Conservation (phyloP, 2,329 filamentous ascomycete genomes). For the Verticillium nubilum region DNA sequence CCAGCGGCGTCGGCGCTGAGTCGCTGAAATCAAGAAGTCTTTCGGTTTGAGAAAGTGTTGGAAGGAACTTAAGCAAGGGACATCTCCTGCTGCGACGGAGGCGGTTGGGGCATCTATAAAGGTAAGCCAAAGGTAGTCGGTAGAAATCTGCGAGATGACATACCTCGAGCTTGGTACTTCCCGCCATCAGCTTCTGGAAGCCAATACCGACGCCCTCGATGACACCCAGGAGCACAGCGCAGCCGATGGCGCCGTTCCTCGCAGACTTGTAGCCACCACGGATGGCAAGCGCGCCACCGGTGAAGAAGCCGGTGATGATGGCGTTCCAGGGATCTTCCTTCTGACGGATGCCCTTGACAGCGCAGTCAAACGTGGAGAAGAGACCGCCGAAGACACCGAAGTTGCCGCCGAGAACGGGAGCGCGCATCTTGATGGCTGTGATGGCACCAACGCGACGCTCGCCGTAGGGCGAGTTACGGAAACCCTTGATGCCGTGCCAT, state of each 20-base stretch:
- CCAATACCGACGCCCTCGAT: constrained; percentile 97
- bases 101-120: constrained; percentile 22
- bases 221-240: constrained; percentile 86
- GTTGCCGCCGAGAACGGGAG: constrained; percentile 93
- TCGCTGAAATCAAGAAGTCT: neutral
- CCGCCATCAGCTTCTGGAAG: constrained; percentile 90
- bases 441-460: constrained; percentile 93
- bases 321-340: constrained; percentile 99
- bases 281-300: constrained; percentile 84
- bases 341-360: constrained; percentile 86
- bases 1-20: neutral
- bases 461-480: constrained; percentile 83
- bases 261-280: constrained; percentile 89
- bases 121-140: constrained; percentile 7
- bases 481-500: constrained; percentile 97
- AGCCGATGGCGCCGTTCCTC: constrained; percentile 93
- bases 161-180: constrained; percentile 78
- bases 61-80: constrained; percentile 20
- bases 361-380: constrained; percentile 94
- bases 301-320: constrained; percentile 96
- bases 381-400: constrained; percentile 97
- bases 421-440: constrained; percentile 95
- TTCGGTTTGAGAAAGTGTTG: neutral
- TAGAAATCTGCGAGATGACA: constrained; percentile 15
- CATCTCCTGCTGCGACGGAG: constrained; percentile 21